A percentile compares a stretch with the other conserved stretches of the same genome.
These are phyloP conservation scores for Jimgerdemannia lactiflua DNA, from an alignment of 192 early-diverging fungal genomes.

Conservation along the genomic window DNA sequence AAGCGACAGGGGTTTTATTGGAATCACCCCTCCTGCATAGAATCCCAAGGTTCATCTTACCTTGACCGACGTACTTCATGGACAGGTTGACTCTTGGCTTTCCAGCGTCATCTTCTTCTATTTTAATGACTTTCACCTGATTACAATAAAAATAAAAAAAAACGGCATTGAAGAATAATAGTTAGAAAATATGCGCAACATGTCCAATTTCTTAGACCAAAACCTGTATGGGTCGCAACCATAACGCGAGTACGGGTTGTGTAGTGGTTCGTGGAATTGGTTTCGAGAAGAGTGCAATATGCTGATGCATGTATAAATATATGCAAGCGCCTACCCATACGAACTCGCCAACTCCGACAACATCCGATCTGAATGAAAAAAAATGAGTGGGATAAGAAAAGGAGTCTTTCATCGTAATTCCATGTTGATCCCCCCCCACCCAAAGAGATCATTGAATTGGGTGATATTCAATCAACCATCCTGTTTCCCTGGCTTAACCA, in stretches of 20 bases:
- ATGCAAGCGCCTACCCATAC: conserved; percentile 34
- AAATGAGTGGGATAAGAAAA: not conserved
- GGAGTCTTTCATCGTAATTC: no score
- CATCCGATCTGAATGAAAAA: conserved; percentile 14
- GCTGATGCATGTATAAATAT: not conserved
- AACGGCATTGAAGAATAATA: not conserved
- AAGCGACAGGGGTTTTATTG: no score
- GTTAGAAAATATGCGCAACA: no score
- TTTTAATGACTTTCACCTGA: conserved; percentile 36
- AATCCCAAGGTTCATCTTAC: conserved; percentile 1
- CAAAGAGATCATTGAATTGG: no score
- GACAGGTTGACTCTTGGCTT: conserved; percentile 33
- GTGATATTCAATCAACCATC: no score
- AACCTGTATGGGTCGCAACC: no score
- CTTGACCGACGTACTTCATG: conserved; percentile 43
- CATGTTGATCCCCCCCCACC: no score
- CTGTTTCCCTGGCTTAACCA: no score
- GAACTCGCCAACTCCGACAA: conserved; percentile 30
- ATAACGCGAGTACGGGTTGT: no score
- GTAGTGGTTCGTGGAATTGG: no score
- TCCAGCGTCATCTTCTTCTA: conserved; percentile 28
- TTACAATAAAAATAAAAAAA: conserved; percentile 4
- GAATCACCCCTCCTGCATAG: no score
- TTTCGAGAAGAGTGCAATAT: not conserved
- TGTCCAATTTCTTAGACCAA: no score